These are phyloP conservation scores for Pichia exigua DNA, from an alignment of 805 yeast species.

Conservation along the genomic window DNA sequence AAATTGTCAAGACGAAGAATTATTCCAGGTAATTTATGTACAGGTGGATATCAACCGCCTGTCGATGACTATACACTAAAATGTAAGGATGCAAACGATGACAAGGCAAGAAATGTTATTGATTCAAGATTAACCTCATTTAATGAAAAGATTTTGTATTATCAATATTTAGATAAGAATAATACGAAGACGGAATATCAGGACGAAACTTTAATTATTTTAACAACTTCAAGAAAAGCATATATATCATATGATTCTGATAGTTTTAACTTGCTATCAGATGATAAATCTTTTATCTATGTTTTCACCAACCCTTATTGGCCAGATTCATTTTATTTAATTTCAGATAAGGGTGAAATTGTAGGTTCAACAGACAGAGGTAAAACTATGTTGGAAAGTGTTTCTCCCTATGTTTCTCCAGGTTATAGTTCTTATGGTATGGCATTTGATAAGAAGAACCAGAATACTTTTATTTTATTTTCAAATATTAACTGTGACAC, in stretches of 20 bases:
- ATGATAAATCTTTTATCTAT: slow-evolving; percentile 36
- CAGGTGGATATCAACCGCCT: slow-evolving; percentile 17
- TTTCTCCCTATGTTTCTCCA: slow-evolving; percentile 39
- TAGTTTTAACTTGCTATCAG: slow-evolving; percentile 27
- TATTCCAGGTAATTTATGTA: slow-evolving; percentile 24
- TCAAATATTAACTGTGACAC: slow-evolving; percentile 54
- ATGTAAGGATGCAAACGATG: slow-evolving; percentile 28
- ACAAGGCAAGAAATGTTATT: slow-evolving; percentile 24
- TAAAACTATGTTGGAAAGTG: slow-evolving; percentile 36
- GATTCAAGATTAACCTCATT: slow-evolving; percentile 35
- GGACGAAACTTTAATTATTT: slow-evolving; percentile 60
- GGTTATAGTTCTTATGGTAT: slow-evolving; percentile 34
- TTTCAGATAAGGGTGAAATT: slow-evolving; percentile 43
- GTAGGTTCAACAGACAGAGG: slow-evolving; percentile 67
- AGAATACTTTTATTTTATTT: slow-evolving; percentile 58
- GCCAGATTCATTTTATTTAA: slow-evolving; percentile 47
- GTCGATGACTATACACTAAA: slow-evolving; percentile 25
- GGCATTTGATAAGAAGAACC: slow-evolving; percentile 53
- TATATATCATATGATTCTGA: slow-evolving; percentile 73
- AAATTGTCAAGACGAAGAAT: slow-evolving; percentile 20
- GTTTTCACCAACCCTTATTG: slow-evolving; percentile 50
- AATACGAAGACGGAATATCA: slow-evolving; percentile 28
- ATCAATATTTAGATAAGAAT: slow-evolving; percentile 54
- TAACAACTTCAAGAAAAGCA: slow-evolving; percentile 43
- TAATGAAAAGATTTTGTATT: slow-evolving; percentile 45